Percentiles rank a stretch among this genome's conserved stretches.
Evolutionary conservation across 306 rosid species (phyloP).

Genomic region (Aeschynomene evenia): DNA sequence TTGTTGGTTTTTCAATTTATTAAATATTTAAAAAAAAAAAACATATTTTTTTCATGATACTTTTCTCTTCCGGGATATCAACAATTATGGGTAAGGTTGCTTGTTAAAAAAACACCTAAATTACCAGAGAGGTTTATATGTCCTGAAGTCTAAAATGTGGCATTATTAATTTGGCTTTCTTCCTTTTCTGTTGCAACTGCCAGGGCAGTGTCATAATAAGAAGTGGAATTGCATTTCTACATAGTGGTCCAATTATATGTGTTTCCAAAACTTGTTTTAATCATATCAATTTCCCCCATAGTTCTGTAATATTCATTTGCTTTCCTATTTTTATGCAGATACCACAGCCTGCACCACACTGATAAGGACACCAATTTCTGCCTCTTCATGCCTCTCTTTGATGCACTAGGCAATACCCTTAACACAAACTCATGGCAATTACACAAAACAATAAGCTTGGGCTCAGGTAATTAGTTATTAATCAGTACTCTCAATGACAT

Average conservation of each 20-base stretch:
- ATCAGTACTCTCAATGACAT: background rate
- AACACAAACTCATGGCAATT: slow-evolving; percentile 70
- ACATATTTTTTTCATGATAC: too few species aligned
- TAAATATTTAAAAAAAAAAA: too few species aligned
- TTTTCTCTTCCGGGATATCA: background rate
- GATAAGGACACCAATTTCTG: slow-evolving; percentile 81
- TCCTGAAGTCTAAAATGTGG: background rate
- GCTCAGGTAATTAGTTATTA: slow-evolving; percentile 46
- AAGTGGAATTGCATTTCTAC: background rate
- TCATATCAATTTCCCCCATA: background rate
- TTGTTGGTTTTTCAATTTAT: background rate
- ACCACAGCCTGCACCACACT: slow-evolving; percentile 75
- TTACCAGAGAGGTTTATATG: background rate
- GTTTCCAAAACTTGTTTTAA: background rate
- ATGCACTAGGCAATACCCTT: slow-evolving; percentile 68
- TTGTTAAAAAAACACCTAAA: background rate
- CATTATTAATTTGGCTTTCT: background rate
- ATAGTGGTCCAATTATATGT: slow-evolving; percentile 20
- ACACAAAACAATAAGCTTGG: slow-evolving; percentile 54
- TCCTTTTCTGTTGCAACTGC: slow-evolving; percentile 9
- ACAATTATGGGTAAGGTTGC: background rate
- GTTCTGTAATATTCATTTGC: background rate
- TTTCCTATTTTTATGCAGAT: slow-evolving; percentile 55
- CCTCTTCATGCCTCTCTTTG: slow-evolving; percentile 97
- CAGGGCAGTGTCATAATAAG: background rate